Evolutionary conservation across 768 basidiomycete genomes (phyloP).

Genomic region (Psilocybe cubensis): DNA sequence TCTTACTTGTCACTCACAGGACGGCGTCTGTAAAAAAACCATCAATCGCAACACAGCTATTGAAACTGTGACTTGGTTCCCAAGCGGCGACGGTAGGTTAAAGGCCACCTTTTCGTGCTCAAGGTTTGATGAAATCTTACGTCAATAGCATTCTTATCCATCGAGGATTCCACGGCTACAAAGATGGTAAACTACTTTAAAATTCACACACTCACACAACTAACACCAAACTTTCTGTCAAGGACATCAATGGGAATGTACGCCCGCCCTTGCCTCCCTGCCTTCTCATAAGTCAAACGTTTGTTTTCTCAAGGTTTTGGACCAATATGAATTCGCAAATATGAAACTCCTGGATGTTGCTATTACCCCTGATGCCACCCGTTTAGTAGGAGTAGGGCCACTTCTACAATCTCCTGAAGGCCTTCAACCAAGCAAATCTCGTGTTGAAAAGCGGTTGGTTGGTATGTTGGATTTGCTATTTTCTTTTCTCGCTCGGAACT

Average conservation of each 20-base stretch:
- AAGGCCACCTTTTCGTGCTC: not conserved
- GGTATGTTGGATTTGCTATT: constrained; percentile 47
- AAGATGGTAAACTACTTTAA: constrained; percentile 50
- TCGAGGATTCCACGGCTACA: constrained; percentile 64
- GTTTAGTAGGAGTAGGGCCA: constrained; percentile 71
- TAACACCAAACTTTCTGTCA: constrained; percentile 1
- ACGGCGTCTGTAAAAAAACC: constrained; percentile 69
- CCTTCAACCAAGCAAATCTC: constrained; percentile 69
- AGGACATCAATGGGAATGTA: constrained; percentile 67
- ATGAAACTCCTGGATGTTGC: constrained; percentile 74
- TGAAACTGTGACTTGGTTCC: constrained; percentile 72
- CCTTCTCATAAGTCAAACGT: not conserved
- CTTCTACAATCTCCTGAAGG: constrained; percentile 65
- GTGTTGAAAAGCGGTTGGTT: constrained; percentile 73
- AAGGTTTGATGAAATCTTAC: not conserved
- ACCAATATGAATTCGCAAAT: constrained; percentile 58
- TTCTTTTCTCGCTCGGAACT: not conserved
- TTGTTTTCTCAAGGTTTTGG: constrained; percentile 45
- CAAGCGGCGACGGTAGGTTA: constrained; percentile 57
- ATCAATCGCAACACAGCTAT: constrained; percentile 60
- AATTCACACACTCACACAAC: constrained; percentile 4
- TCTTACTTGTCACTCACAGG: constrained; percentile 37
- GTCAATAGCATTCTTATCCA: constrained; percentile 64
- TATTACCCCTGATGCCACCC: constrained; percentile 65
- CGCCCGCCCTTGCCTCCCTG: not conserved